Percentiles rank a stretch among this genome's conserved stretches.
These are phyloP conservation scores for Wickerhamiella alocasiicola DNA, from an alignment of 805 yeast genomes.

Conservation along the genomic window DNA sequence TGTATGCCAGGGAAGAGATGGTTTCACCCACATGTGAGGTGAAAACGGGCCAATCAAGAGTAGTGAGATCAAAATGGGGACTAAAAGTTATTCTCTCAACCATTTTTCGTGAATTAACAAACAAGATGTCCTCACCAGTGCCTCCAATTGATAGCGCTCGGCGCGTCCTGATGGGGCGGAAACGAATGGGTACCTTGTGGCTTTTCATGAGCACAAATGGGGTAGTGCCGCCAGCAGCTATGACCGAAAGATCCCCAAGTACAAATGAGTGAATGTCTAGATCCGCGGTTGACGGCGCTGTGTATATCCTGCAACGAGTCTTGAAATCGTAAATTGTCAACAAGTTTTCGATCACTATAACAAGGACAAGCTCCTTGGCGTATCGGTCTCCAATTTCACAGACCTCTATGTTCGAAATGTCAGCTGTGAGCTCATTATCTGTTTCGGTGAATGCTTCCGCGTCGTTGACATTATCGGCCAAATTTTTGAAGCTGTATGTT, in stretches of 20 bases:
- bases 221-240: constrained; percentile 61
- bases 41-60: constrained; percentile 19
- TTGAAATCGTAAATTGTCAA: constrained; percentile 16
- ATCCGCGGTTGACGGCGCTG: constrained; percentile 27
- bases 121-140: constrained; percentile 30
- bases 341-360: constrained; percentile 13
- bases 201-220: constrained; percentile 61
- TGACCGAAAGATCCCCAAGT: constrained; percentile 44
- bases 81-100: constrained; percentile 1
- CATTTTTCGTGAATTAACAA: constrained; percentile 31
- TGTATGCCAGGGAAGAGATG: constrained; percentile 54
- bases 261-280: constrained; percentile 53
- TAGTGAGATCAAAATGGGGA: constrained; percentile 10
- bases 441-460: not conserved
- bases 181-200: constrained; percentile 47
- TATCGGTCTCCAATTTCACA: constrained; percentile 9
- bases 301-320: constrained; percentile 30
- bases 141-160: constrained; percentile 40
- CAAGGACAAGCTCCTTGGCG: not conserved
- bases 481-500: not conserved
- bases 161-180: constrained; percentile 52
- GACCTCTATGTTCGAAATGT: not conserved
- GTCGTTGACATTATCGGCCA: not conserved
- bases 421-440: not conserved
- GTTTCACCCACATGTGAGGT: constrained; percentile 45